Conservation (phyloP, 176 grass and related monocot genomes). For the Oryza coarctata region DNA sequence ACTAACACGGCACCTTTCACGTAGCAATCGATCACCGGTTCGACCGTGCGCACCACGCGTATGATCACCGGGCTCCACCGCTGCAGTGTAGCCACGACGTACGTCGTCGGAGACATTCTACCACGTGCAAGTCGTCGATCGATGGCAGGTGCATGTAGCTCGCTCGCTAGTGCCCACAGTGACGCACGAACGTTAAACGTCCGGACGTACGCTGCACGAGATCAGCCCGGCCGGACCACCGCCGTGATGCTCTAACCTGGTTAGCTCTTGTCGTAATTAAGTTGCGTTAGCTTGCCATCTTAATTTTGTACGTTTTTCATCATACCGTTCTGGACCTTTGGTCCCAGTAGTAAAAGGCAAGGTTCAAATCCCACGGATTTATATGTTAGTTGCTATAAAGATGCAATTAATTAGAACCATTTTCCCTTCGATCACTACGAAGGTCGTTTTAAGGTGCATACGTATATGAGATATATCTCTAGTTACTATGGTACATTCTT, state of each 20-base stretch:
- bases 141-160: neutral
- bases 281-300: neutral
- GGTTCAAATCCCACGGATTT: neutral
- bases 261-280: neutral
- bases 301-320: neutral
- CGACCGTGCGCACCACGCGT: neutral
- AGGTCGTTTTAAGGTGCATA: neutral
- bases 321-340: neutral
- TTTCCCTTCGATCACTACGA: neutral
- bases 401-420: neutral
- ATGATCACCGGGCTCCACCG: neutral
- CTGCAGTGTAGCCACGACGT: neutral
- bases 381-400: no score
- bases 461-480: neutral
- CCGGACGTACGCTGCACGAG: neutral
- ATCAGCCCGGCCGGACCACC: neutral
- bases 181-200: neutral
- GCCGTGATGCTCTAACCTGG: neutral
- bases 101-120: neutral
- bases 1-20: neutral
- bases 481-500: no score
- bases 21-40: neutral
- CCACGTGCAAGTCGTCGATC: neutral
- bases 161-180: neutral
- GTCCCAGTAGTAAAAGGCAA: neutral